Conservation (phyloP, 2,329 filamentous ascomycete species). For the Neonectria magnoliae region DNA sequence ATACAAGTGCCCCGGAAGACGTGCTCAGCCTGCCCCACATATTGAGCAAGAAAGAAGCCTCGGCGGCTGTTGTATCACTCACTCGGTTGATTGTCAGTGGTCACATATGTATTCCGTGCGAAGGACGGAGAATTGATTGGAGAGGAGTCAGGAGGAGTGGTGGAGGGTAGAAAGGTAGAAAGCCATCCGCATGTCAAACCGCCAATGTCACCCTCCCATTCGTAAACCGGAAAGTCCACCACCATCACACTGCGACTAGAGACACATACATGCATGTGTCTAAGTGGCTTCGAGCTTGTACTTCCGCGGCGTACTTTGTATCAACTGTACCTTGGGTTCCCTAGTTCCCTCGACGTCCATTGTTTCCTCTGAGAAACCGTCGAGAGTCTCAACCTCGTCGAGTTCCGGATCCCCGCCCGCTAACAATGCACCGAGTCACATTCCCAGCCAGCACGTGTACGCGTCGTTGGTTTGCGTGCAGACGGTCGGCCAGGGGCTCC, state of each 20-base stretch:
- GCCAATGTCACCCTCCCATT: neutral
- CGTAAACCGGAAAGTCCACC: neutral
- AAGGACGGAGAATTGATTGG: neutral
- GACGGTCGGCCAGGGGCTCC: slow-evolving; percentile 19
- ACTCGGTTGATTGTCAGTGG: neutral
- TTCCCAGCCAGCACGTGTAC: slow-evolving; percentile 39
- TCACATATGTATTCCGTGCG: neutral
- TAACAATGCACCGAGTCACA: slow-evolving; percentile 40
- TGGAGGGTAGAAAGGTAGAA: slow-evolving; percentile 6
- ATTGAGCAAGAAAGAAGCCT: neutral
- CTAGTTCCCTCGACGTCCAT: neutral
- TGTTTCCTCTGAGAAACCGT: slow-evolving; percentile 9
- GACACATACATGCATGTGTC: neutral
- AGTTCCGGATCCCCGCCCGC: slow-evolving; percentile 14
- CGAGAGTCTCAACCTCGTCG: slow-evolving; percentile 16
- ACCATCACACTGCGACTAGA: neutral
- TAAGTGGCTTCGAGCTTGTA: slow-evolving; percentile 8
- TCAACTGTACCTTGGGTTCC: neutral
- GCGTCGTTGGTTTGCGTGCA: slow-evolving; percentile 40
- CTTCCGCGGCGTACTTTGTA: neutral
- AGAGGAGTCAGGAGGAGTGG: neutral
- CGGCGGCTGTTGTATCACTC: neutral
- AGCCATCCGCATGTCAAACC: slow-evolving; percentile 9
- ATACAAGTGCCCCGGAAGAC: neutral
- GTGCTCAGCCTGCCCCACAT: neutral